Base-by-base conservation (phyloP, 2,329 filamentous ascomycete genomes). In the Alternaria metachromatica region DNA sequence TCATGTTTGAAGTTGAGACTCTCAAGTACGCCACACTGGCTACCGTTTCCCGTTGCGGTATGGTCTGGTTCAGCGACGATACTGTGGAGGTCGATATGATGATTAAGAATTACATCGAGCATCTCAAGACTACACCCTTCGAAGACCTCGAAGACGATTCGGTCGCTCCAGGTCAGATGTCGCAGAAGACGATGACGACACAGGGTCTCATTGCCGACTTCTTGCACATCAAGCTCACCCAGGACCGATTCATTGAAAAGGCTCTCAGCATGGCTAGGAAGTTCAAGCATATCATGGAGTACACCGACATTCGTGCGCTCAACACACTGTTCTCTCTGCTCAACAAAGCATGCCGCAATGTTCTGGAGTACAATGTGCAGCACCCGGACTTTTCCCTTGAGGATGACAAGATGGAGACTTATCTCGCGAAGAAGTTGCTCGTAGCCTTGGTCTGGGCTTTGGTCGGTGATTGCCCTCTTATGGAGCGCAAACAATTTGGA, bases 51-150 rank as follows among this genome's bases (percentile, higher is more conserved):
- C 94, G 96, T 83, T 99, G 96, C 80, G 96, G 96, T 86, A 99
- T 99, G 96, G 96, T 99, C 13, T 99, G 96, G 96, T 99, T 98
- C 83, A 99, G 94, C 78, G 95, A 97, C 74, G 96, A 99, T 76
- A 98, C 94, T 26, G 95, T 99, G 44, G 95, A 93, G 30, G 88
- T 95, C 1, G 88, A 87, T 69, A 97, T 99, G 92, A 92, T 98
- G 89, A 91, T 98, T 44, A 86, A 89, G 66, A 93, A 98, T 81
- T 97, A 99, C 75, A 87, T 99, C 56, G 89, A 96, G 64, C 89
- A 90, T 50, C 88, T 99, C 43, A 90, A 91, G 71, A 91, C 89
- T 4, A 90, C 93, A 60, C 89, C 92, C 0, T 97, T 99, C 73
- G 96, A 99, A 74, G 96, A 99, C 72, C 85, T 99, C 33, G 96